These are phyloP conservation scores for Aspergillus fumigatus DNA, from an alignment of 2,329 filamentous ascomycete genomes.

Conservation along the genomic window DNA sequence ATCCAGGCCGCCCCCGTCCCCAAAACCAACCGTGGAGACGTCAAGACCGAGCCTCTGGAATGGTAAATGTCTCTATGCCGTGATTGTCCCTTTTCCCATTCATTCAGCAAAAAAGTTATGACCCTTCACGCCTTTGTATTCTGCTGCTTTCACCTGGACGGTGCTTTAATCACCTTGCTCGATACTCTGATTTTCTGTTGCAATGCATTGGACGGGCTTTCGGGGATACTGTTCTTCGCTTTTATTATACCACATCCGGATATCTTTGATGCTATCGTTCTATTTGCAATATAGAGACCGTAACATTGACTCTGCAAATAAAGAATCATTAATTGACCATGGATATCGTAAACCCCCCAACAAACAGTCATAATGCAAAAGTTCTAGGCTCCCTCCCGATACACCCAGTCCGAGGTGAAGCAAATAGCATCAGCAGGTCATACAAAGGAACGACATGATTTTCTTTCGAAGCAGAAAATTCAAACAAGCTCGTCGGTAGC, in stretches of 20 bases:
- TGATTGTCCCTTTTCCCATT: neutral
- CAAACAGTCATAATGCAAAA: no score
- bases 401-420: no score
- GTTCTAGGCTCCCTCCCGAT: no score
- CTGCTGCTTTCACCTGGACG: neutral
- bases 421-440: no score
- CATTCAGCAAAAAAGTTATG: neutral
- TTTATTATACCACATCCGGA: neutral
- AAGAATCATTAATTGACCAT: no score
- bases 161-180: neutral
- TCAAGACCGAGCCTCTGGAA: conserved; percentile 78
- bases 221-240: neutral
- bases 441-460: no score
- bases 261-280: neutral
- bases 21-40: conserved; percentile 82
- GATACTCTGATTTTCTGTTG: neutral
- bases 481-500: no score
- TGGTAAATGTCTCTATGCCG: conserved; percentile 56
- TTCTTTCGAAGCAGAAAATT: no score
- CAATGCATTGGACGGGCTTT: neutral
- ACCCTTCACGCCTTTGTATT: neutral
- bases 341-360: no score
- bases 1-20: conserved; percentile 67
- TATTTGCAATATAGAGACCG: no score
- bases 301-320: no score